A percentile compares a stretch with the other conserved stretches of the same genome.
These are phyloP conservation scores for Phytophthora hybrid DNA, from an alignment of 352 stramenopile species.

Conservation along the genomic window DNA sequence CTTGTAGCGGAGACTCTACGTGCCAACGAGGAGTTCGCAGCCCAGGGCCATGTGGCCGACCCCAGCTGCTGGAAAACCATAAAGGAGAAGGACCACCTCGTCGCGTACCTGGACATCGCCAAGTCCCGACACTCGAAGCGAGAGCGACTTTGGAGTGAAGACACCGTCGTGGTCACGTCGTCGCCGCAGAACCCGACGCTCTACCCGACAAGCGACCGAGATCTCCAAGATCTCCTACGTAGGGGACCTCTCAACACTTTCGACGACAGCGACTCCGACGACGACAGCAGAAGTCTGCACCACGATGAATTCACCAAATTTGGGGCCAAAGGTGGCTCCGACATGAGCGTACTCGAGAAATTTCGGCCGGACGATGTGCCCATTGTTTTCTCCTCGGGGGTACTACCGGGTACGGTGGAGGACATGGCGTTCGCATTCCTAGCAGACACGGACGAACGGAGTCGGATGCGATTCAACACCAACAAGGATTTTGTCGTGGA, in stretches of 20 bases:
- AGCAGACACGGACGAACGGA: conserved; percentile 42
- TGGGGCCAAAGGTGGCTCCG: conserved; percentile 34
- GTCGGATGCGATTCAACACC: conserved; percentile 27
- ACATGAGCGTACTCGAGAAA: conserved; percentile 42
- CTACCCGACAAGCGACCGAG: conserved; percentile 28
- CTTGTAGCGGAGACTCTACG: conserved; percentile 66
- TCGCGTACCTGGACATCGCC: conserved; percentile 54
- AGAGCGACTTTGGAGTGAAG: conserved; percentile 46
- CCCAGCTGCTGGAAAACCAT: conserved; percentile 56
- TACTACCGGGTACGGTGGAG: conserved; percentile 51
- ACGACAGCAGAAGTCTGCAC: conserved; percentile 26
- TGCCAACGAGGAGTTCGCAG: conserved; percentile 56
- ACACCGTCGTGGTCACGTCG: conserved; percentile 39
- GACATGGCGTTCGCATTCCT: conserved; percentile 53
- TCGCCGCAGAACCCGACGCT: conserved; percentile 39
- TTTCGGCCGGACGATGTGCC: conserved; percentile 44
- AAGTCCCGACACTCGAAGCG: conserved; percentile 16
- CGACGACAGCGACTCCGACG: conserved; percentile 33
- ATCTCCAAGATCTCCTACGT: conserved; percentile 22
- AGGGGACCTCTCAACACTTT: conserved; percentile 16
- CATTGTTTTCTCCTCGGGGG: conserved; percentile 38
- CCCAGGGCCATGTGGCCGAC: conserved; percentile 39
- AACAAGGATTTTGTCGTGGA: conserved; percentile 32
- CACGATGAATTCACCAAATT: conserved; percentile 42
- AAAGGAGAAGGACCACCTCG: conserved; percentile 56